These are phyloP conservation scores for Cryptococcus sp. DNA, from an alignment of 1,284 basidiomycete species.

Conservation along the genomic window DNA sequence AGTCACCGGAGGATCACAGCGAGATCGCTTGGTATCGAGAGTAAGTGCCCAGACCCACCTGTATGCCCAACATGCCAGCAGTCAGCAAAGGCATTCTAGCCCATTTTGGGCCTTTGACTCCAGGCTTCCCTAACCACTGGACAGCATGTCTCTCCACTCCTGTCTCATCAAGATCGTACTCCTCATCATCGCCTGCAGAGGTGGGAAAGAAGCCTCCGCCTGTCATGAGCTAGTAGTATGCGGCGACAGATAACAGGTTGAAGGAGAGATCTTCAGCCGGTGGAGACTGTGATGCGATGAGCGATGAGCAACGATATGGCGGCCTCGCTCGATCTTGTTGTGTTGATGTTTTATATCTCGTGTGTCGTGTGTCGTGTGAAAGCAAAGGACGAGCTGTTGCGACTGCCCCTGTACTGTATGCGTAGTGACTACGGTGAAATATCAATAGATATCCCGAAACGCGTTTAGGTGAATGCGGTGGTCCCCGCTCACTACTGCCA, in stretches of 20 bases:
- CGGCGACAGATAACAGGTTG: too few relatives aligned
- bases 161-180: constrained; percentile 31
- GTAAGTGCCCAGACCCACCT: constrained; percentile 55
- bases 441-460: background rate
- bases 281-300: background rate
- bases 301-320: background rate
- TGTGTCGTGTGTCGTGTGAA: too few relatives aligned
- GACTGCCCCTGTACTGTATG: background rate
- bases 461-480: background rate
- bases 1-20: background rate
- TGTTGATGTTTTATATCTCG: too few relatives aligned
- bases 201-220: constrained; percentile 39
- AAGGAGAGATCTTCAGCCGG: too few relatives aligned
- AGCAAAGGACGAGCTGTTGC: too few relatives aligned
- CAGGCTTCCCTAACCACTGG: constrained; percentile 61
- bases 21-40: background rate
- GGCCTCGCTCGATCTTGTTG: too few relatives aligned
- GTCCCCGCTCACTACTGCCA: background rate
- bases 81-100: constrained; percentile 70
- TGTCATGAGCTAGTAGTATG: constrained; percentile 24
- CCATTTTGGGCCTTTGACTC: constrained; percentile 64
- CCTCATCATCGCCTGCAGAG: constrained; percentile 26
- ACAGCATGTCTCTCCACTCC: constrained; percentile 42
- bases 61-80: constrained; percentile 74
- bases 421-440: background rate